Evolutionary conservation across 1,284 basidiomycete species (phyloP).

Genomic region (Boletellus sp.): DNA sequence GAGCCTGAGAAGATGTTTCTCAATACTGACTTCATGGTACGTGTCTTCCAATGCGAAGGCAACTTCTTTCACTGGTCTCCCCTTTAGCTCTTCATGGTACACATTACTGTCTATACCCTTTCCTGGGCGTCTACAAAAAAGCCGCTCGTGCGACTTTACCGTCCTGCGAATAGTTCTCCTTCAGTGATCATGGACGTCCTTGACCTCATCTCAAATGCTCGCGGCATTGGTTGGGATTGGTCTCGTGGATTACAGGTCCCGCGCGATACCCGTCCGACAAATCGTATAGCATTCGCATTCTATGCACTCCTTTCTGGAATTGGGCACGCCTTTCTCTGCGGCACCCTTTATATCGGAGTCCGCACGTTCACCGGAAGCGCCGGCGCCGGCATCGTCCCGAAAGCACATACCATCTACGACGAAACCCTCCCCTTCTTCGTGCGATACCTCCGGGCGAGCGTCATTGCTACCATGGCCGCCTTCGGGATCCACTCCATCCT

Average conservation of each 20-base stretch:
- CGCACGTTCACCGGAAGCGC: background rate
- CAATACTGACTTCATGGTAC: background rate
- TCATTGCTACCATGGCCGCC: slow-evolving; percentile 40
- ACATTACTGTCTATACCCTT: background rate
- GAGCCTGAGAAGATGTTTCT: background rate
- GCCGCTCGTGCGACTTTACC: slow-evolving; percentile 1
- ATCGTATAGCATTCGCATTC: slow-evolving; percentile 30
- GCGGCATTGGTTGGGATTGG: slow-evolving; percentile 51
- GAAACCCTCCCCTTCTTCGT: slow-evolving; percentile 35
- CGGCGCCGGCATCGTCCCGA: no score
- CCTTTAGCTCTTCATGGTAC: background rate
- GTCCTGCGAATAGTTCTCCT: slow-evolving; percentile 4
- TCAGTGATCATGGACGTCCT: slow-evolving; percentile 38
- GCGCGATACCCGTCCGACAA: slow-evolving; percentile 37
- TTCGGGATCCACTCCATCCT: slow-evolving; percentile 37
- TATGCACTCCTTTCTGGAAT: background rate
- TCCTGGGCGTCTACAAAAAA: background rate
- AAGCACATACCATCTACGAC: slow-evolving; percentile 36
- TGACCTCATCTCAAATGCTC: slow-evolving; percentile 45
- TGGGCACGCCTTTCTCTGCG: no score
- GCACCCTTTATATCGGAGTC: no score
- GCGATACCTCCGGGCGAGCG: slow-evolving; percentile 41
- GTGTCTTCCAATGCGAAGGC: background rate
- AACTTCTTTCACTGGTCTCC: background rate
- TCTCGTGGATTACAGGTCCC: slow-evolving; percentile 39